These are phyloP conservation scores for Somion occarium DNA, from an alignment of 1,284 basidiomycete species.

Conservation along the genomic window DNA sequence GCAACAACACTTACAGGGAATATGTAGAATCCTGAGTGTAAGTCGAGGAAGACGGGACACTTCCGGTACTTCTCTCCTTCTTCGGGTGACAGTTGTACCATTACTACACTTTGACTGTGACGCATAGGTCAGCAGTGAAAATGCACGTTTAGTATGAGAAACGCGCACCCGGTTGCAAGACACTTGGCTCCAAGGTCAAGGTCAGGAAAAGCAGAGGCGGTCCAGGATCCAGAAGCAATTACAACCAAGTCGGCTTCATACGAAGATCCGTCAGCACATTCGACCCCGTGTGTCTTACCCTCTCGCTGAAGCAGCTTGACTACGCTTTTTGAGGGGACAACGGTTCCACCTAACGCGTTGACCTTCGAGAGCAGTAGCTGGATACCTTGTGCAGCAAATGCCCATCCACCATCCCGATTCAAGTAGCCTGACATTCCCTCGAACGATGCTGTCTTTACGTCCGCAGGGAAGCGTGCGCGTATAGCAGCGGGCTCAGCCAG, in stretches of 20 bases:
- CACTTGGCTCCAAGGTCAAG: constrained; percentile 45
- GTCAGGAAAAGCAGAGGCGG: constrained; percentile 69
- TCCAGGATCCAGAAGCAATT: constrained; percentile 80
- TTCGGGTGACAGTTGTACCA: constrained; percentile 66
- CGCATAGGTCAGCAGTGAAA: neutral
- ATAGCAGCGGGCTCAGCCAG: constrained; percentile 37
- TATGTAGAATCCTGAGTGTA: constrained; percentile 64
- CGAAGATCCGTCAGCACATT: constrained; percentile 44
- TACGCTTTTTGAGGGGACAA: constrained; percentile 57
- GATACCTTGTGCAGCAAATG: constrained; percentile 69
- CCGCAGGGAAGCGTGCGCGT: constrained; percentile 40
- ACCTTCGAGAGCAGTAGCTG: constrained; percentile 56
- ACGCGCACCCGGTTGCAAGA: constrained; percentile 64
- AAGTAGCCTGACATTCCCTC: constrained; percentile 49
- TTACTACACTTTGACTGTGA: constrained; percentile 71
- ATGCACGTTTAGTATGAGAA: neutral
- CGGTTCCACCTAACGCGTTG: constrained; percentile 50
- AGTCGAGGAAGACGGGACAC: constrained; percentile 72
- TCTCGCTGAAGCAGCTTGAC: constrained; percentile 37
- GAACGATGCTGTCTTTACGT: constrained; percentile 30
- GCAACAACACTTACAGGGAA: constrained; percentile 58
- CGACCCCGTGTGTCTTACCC: constrained; percentile 49
- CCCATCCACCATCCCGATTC: constrained; percentile 85
- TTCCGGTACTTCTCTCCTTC: constrained; percentile 60
- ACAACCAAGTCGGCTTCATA: constrained; percentile 57